Evolutionary conservation across 78 protist genomes (phyloP).

Genomic region (Dictyostelium intermedium): DNA sequence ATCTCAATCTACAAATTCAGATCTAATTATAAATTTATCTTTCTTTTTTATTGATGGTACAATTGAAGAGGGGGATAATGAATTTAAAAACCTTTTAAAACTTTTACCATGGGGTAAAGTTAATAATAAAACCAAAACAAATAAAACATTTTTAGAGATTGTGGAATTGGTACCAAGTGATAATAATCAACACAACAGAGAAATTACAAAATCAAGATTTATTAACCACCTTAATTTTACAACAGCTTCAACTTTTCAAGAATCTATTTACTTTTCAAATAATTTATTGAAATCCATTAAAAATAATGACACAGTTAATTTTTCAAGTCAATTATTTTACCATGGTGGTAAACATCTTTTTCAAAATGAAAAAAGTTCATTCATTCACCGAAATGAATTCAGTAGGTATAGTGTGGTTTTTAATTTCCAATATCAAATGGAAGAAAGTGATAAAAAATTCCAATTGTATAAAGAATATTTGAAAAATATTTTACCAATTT

Average conservation of each 20-base stretch:
- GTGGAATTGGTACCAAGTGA: neutral
- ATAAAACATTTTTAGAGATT: neutral
- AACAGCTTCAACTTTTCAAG: neutral
- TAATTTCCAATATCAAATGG: neutral
- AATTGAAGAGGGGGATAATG: neutral
- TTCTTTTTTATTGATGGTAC: neutral
- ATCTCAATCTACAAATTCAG: neutral
- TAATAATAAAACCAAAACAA: neutral
- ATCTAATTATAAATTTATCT: neutral
- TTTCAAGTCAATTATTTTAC: neutral
- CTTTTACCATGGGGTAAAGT: neutral
- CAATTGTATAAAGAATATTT: neutral
- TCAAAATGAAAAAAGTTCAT: neutral
- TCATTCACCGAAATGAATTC: neutral
- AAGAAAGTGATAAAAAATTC: neutral
- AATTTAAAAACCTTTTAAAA: neutral
- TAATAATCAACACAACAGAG: neutral
- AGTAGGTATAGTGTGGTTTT: neutral
- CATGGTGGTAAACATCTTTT: neutral
- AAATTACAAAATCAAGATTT: neutral
- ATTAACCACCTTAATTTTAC: no score
- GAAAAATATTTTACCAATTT: neutral
- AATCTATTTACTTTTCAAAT: neutral
- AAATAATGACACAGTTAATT: neutral
- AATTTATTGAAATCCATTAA: neutral